Base-by-base conservation (phyloP, 2,329 filamentous ascomycete genomes). In the Pseudovirgaria hyperparasitica region DNA sequence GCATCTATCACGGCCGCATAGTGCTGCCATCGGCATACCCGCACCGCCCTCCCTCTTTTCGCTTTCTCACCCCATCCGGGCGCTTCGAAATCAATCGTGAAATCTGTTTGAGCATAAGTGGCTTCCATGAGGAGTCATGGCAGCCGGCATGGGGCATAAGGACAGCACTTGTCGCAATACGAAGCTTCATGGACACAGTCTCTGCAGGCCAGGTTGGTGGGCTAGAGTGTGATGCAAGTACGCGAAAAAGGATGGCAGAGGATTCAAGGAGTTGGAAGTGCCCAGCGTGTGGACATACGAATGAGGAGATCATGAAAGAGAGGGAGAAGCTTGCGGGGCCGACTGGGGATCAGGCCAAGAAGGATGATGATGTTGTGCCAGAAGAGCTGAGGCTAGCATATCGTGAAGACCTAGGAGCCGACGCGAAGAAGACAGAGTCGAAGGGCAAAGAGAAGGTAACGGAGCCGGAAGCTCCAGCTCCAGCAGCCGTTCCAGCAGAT, bases 71-170 rank as follows among this genome's bases (percentile, higher is more conserved):
- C 0, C 85, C 90, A 0, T 82, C 75, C 15, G 90, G 87, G 28
- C 74, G 90, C 35, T 98, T 98, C 57, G 90, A 96, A 55, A 77
- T 85, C 29, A 98, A 98, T 52, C 75, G 90, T 39, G 87, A 96
- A 62, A 96, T 98, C 42, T 98, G 90, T 50, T 72, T 98, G 10
- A 82, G 74, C 44, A 98, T 96, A 45, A 82, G 74, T 27, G 87
- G 86, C 2, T 87, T 94, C 55, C 90, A 98, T 57, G 90, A 96
- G 54, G 90, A 96, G 61, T 92, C 82, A 10, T 98, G 90, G 90
- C 87, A 94, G 65, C 90, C 90, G 0, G 90, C 90, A 1, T 98
- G 90, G 90, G 90, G 90, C 0, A 78, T 98, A 7, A 70, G 90
- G 33, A 96, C 90, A 4, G 87, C 90, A 10, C 60, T 98, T 30